Evolutionary conservation across 768 basidiomycete genomes (phyloP), one percentile per base, ranked within the genome.

Genomic region (Lentinula boryana): DNA sequence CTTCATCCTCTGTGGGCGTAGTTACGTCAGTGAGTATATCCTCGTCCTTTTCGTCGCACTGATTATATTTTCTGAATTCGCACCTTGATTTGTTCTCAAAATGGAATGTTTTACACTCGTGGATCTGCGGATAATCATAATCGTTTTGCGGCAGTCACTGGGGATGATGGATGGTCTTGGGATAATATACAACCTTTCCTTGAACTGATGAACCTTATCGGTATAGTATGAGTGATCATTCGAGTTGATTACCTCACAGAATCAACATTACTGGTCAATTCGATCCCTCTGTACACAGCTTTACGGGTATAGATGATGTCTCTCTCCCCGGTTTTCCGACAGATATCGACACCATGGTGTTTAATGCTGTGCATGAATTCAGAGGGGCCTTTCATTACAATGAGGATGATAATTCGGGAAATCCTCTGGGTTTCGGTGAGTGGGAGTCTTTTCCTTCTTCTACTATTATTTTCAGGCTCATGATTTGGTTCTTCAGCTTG

Each of bases 101-200:
- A 74, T 54, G 62, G 65, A n/a, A 70, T 75, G 67, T 63, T 68
- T 48, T 75, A 71, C 59, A 71, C 72, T 9, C 67, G 72, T n/a
- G 74, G 74, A 4, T 70, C 71, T 2, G 58, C 61, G 27, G 70
- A 72, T 36, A 73, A 76, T 53, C 73, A 65, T 50, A 65, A 76
- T 48, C 65, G 70, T 6, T 72, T 63, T 52, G 73, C 74, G 1
- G 55, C 61, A 3, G 63, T 72, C n/a, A 70, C 74, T n/a, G 70
- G 68, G 0, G 75, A 77, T 61, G 31, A 59, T 1, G 73, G 74
- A 1, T 77, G 76, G 76, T 65, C 71, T 9, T 77, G 75, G 75
- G 56, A 68, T 7, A 65, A 63, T 3, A 63, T 77, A 18, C 63
- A 67, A 15, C 68, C 68, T 4, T 76, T 72, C 49, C 66, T 73